Evolutionary conservation across 768 basidiomycete genomes (phyloP).

Genomic region (Paxillus involutus): DNA sequence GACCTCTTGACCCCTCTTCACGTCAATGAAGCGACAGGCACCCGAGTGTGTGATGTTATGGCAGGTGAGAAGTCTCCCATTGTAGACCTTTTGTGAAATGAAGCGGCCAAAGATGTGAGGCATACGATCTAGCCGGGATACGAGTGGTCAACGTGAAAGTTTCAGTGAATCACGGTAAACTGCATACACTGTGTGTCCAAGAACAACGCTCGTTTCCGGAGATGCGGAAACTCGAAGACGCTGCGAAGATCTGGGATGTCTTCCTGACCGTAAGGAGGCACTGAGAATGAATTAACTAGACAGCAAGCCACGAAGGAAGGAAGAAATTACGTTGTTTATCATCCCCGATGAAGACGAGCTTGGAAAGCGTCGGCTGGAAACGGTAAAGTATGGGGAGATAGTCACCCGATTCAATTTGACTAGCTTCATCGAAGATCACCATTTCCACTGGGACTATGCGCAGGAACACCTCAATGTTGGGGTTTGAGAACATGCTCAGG

Average conservation of each 20-base stretch:
- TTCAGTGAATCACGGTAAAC: not conserved
- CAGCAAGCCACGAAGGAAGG: not conserved
- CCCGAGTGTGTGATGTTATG: conserved; percentile 42
- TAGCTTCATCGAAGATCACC: conserved; percentile 48
- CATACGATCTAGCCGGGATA: conserved; percentile 64
- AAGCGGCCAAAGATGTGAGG: conserved; percentile 71
- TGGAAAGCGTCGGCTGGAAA: conserved; percentile 27
- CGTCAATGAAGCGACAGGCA: conserved; percentile 40
- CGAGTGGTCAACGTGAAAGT: not conserved
- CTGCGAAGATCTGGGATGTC: conserved; percentile 63
- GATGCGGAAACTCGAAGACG: conserved; percentile 71
- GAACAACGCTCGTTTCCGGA: conserved; percentile 48
- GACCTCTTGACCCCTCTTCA: conserved; percentile 31
- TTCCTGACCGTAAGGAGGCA: conserved; percentile 79
- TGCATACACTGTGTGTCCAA: conserved; percentile 72
- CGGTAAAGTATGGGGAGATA: conserved; percentile 37
- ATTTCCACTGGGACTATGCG: conserved; percentile 33
- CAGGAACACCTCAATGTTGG: conserved; percentile 11
- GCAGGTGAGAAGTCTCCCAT: conserved; percentile 51
- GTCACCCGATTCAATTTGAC: conserved; percentile 43
- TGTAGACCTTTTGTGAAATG: conserved; percentile 67
- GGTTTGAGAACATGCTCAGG: conserved; percentile 43
- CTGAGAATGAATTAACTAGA: conserved; percentile 34
- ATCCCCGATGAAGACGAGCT: conserved; percentile 41
- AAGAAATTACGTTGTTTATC: conserved; percentile 34